Conservation (phyloP, 495 filamentous ascomycete species). For the Aspergillus heteromorphus region DNA sequence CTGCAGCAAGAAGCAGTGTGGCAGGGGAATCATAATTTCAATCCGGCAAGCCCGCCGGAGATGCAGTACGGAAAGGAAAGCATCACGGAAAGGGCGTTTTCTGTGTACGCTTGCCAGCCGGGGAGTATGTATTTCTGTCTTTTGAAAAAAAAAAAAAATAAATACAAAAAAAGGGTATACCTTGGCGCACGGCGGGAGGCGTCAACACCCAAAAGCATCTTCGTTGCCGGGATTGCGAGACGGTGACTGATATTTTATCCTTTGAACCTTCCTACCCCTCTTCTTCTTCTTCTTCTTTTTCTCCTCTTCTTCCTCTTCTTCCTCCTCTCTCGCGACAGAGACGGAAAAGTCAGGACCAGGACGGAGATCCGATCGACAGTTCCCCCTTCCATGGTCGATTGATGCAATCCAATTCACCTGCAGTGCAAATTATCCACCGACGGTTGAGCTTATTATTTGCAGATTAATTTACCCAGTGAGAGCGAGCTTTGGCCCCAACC, state of each 20-base stretch:
- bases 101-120: too few species aligned
- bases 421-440: not conserved
- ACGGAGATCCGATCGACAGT: not conserved
- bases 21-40: not conserved
- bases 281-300: not conserved
- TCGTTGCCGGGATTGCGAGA: too few species aligned
- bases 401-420: not conserved
- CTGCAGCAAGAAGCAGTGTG: conserved; percentile 7
- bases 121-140: not conserved
- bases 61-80: too few species aligned
- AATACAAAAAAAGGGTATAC: not conserved
- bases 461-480: conserved; percentile 16
- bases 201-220: conserved; percentile 8
- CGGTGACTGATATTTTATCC: too few species aligned
- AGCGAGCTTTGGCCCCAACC: conserved; percentile 16
- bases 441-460: conserved; percentile 14
- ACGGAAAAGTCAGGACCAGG: too few species aligned
- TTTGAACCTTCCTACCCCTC: not conserved
- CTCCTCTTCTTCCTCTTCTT: not conserved
- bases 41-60: not conserved
- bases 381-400: not conserved
- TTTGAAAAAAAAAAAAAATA: not conserved
- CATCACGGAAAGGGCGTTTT: too few species aligned
- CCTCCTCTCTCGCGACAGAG: too few species aligned
- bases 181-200: not conserved